Percentiles rank a stretch among this genome's conserved stretches.
Evolutionary conservation across 108 stramenopile genomes (phyloP).

Genomic region (Stephanodiscus triporus): DNA sequence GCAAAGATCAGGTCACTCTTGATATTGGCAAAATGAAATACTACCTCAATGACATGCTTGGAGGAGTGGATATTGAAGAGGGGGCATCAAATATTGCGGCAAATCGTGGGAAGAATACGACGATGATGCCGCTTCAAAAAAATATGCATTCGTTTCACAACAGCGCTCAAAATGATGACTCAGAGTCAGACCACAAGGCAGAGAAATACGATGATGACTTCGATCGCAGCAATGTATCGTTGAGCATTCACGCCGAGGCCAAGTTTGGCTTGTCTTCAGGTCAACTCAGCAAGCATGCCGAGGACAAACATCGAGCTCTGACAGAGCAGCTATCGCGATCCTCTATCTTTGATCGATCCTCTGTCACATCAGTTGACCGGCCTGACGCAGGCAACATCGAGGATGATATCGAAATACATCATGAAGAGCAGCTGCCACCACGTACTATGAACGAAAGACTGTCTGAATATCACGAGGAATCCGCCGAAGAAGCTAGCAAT

Average conservation of each 20-base stretch:
- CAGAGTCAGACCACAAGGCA: constrained; percentile 1
- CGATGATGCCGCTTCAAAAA: background rate
- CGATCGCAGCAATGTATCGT: constrained; percentile 37
- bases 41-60: constrained; percentile 20
- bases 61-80: constrained; percentile 11
- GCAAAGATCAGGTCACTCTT: constrained; percentile 6
- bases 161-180: constrained; percentile 21
- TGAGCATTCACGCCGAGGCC: constrained; percentile 47
- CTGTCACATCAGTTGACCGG: constrained; percentile 13
- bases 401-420: constrained; percentile 8
- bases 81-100: background rate
- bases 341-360: background rate
- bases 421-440: constrained; percentile 3
- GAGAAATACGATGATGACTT: constrained; percentile 48
- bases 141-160: constrained; percentile 1
- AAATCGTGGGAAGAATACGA: too few species aligned
- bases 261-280: constrained; percentile 16
- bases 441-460: constrained; percentile 25
- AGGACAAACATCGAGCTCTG: constrained; percentile 18
- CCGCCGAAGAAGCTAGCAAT: constrained; percentile 14
- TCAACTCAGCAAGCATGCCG: constrained; percentile 18
- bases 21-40: constrained; percentile 26
- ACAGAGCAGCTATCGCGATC: background rate
- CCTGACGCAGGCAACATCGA: constrained; percentile 23
- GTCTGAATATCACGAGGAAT: constrained; percentile 13